Evolutionary conservation across 176 grass and related monocot genomes (phyloP).

Genomic region (Zizania latifolia): DNA sequence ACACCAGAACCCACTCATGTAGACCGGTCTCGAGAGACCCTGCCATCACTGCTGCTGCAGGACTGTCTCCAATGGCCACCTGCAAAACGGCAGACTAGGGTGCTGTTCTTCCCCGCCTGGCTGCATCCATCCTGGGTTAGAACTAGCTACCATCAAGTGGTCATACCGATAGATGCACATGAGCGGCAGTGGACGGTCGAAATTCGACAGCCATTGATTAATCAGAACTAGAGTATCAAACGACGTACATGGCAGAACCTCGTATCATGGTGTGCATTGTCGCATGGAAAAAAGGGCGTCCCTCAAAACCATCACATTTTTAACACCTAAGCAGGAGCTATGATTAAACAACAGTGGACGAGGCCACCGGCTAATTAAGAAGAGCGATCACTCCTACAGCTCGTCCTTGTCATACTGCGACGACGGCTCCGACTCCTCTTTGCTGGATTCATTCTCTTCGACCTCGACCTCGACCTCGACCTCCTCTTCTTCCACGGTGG

Average conservation of each 20-base stretch:
- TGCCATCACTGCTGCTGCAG: too few species aligned
- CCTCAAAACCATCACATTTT: constrained; percentile 23
- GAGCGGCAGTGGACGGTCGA: background rate
- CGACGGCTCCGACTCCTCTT: constrained; percentile 33
- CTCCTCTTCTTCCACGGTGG: constrained; percentile 58
- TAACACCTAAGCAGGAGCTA: constrained; percentile 9
- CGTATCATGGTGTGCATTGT: background rate
- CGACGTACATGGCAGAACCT: constrained; percentile 32
- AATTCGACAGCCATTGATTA: background rate
- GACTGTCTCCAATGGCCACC: too few species aligned
- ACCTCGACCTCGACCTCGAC: constrained; percentile 58
- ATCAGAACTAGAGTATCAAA: constrained; percentile 8
- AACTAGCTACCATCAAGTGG: background rate
- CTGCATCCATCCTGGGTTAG: too few species aligned
- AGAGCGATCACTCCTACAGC: too few species aligned
- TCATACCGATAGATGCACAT: background rate
- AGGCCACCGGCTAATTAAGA: too few species aligned
- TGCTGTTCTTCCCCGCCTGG: too few species aligned
- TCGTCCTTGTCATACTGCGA: constrained; percentile 62
- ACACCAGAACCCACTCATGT: too few species aligned
- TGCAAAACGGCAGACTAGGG: too few species aligned
- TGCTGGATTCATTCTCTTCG: constrained; percentile 46
- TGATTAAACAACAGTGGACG: background rate
- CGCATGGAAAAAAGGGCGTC: constrained; percentile 39
- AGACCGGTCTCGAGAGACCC: too few species aligned